Base-by-base conservation (phyloP, 2,329 filamentous ascomycete genomes). In the Aspergillus fructus region DNA sequence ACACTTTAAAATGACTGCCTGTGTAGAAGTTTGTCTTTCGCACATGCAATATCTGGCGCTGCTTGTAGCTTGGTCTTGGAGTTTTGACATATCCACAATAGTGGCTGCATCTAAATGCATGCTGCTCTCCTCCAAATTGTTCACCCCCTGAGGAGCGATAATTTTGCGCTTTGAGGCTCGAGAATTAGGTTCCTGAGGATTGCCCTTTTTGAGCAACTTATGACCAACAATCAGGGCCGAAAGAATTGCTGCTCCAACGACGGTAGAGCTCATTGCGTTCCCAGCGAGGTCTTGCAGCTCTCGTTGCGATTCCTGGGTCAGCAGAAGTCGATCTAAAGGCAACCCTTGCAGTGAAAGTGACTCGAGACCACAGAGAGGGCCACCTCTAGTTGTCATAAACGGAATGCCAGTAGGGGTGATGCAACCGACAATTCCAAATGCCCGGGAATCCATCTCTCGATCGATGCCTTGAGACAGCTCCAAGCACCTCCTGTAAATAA, bases 231-330 rank as follows among this genome's bases (percentile, higher is more conserved):
- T 80, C 1, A 93, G 70, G 0, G 84, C 81, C 1, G 84, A 77
- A 2, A 90, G 65, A 1, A 89, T 80, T 0, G 83, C 82, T 2
- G 83, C 79, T 3, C 86, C 88, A 9, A 92, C 84, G 1, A 91
- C 87, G 0, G 89, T 89, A 0, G 85, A 85, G 1, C 83, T 86
- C 90, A 93, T 93, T 0, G 90, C 90, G 68, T 94, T 93, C 0
- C 90, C 90, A 2, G 88, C 89, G 2, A 93, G 75, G 62, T 91
- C 85, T 60, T 87, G 84, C 2, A 90, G 76, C 17, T 92, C 77
- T 1, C 74, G 71, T 47, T 86, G 79, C 0, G 80, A 82, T 64
- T 93, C 86, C 8, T 81, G 81, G 0, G 83, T 86, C n/a, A 91
- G 78, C 0, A 85, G 75, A 11, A 93, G 75, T 49, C 81, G 80